A percentile compares a stretch with the other conserved stretches of the same genome.
These are phyloP conservation scores for Cercospora nicotianae DNA, from an alignment of 2,329 filamentous ascomycete genomes.

Conservation along the genomic window DNA sequence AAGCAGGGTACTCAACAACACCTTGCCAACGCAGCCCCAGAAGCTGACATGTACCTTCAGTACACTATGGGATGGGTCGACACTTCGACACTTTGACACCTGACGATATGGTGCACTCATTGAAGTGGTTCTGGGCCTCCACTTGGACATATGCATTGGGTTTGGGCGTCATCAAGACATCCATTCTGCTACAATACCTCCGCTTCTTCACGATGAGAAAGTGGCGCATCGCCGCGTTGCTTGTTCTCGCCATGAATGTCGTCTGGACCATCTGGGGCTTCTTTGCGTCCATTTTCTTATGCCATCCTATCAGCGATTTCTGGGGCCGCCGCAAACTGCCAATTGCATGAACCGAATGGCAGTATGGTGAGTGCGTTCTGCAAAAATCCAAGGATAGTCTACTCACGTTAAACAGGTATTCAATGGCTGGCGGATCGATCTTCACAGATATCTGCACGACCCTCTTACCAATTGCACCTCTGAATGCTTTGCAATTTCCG, in stretches of 20 bases:
- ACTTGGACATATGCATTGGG: constrained; percentile 22
- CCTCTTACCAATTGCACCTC: constrained; percentile 35
- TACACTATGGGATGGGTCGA: constrained; percentile 25
- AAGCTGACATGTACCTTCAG: constrained; percentile 8
- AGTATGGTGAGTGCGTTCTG: constrained; percentile 27
- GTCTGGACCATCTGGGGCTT: constrained; percentile 31
- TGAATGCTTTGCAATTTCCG: constrained; percentile 32
- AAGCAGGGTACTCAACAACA: constrained; percentile 16
- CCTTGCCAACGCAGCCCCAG: not conserved
- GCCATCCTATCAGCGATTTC: constrained; percentile 33
- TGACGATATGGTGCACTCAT: constrained; percentile 10
- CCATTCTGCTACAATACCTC: constrained; percentile 29
- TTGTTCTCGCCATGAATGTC: constrained; percentile 30
- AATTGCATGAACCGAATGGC: constrained; percentile 28
- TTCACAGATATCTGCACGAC: constrained; percentile 35
- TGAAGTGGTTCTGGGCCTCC: constrained; percentile 25
- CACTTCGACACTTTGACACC: constrained; percentile 16
- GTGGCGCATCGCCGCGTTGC: constrained; percentile 23
- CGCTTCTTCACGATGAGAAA: constrained; percentile 23
- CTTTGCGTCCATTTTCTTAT: constrained; percentile 33
- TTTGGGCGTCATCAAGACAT: constrained; percentile 25
- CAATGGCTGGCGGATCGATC: constrained; percentile 36
- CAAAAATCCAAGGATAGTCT: not conserved
- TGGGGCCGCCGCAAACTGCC: constrained; percentile 28
- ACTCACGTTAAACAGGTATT: constrained; percentile 18